Evolutionary conservation across 352 stramenopile species (phyloP).

Genomic region (Pythium aristosporum): DNA sequence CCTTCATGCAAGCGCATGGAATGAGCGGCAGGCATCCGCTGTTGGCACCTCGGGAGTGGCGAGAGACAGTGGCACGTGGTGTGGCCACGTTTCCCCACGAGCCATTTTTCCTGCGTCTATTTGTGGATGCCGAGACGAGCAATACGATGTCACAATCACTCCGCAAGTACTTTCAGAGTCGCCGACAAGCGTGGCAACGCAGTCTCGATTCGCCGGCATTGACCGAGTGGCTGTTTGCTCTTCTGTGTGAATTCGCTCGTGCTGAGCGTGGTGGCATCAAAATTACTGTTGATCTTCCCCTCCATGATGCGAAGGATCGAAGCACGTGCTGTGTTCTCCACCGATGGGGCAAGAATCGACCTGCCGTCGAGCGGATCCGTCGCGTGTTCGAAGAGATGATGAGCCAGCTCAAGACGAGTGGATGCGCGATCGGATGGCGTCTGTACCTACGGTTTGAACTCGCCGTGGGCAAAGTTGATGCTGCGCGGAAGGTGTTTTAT

Average conservation of each 20-base stretch:
- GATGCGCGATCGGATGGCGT: conserved; percentile 60
- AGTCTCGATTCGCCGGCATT: conserved; percentile 64
- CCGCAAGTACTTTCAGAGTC: conserved; percentile 52
- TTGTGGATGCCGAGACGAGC: conserved; percentile 67
- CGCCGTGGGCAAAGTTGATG: conserved; percentile 62
- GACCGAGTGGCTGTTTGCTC: conserved; percentile 73
- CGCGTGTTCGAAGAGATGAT: conserved; percentile 70
- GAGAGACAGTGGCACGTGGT: conserved; percentile 33
- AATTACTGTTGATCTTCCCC: neutral
- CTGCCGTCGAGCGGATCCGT: conserved; percentile 54
- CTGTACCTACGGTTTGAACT: conserved; percentile 82
- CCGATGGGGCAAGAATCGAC: conserved; percentile 56
- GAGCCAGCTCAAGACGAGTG: conserved; percentile 43
- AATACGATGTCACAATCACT: conserved; percentile 74
- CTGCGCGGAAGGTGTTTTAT: conserved; percentile 72
- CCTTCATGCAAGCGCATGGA: conserved; percentile 65
- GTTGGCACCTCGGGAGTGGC: conserved; percentile 58
- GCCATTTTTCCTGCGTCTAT: conserved; percentile 60
- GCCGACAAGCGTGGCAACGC: conserved; percentile 44
- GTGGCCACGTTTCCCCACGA: conserved; percentile 46
- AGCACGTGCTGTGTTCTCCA: conserved; percentile 65
- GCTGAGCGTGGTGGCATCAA: conserved; percentile 35
- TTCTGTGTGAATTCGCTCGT: conserved; percentile 65
- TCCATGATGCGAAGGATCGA: neutral
- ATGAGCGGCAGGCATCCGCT: conserved; percentile 28